These are phyloP conservation scores for Pueraria montana DNA, from an alignment of 306 rosid species.

Conservation along the genomic window DNA sequence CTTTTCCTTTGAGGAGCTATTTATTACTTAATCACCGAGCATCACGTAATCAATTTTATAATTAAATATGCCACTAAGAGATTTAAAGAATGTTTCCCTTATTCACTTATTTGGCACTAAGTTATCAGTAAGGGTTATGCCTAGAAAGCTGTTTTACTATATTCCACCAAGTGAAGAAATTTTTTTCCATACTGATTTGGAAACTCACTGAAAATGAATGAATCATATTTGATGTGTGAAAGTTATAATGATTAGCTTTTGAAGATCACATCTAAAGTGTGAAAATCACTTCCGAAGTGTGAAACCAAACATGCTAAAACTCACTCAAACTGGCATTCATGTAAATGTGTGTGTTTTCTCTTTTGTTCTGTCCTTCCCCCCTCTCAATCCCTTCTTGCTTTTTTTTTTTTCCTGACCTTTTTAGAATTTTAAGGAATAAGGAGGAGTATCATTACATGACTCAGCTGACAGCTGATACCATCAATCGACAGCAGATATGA, in stretches of 20 bases:
- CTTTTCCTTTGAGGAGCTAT: too few relatives aligned
- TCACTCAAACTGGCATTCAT: background rate
- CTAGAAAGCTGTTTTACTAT: background rate
- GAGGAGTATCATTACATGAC: constrained; percentile 4
- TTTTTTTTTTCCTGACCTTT: too few relatives aligned
- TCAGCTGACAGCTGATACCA: background rate
- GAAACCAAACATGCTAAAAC: too few relatives aligned
- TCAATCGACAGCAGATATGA: background rate
- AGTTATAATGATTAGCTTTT: too few relatives aligned
- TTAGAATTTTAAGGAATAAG: background rate
- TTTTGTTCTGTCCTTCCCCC: background rate
- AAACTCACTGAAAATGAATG: too few relatives aligned
- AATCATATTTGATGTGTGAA: too few relatives aligned
- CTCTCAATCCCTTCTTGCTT: background rate
- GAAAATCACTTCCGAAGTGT: too few relatives aligned
- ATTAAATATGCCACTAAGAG: too few relatives aligned
- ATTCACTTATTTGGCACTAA: background rate
- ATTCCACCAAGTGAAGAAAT: background rate
- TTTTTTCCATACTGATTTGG: background rate
- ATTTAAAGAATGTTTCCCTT: too few relatives aligned
- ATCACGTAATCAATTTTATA: too few relatives aligned
- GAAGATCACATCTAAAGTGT: too few relatives aligned
- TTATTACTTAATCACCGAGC: too few relatives aligned
- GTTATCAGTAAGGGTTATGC: background rate
- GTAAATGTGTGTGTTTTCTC: background rate